These are phyloP conservation scores for Fusarium bactridioides DNA, from an alignment of 2,329 filamentous ascomycete species.

Conservation along the genomic window DNA sequence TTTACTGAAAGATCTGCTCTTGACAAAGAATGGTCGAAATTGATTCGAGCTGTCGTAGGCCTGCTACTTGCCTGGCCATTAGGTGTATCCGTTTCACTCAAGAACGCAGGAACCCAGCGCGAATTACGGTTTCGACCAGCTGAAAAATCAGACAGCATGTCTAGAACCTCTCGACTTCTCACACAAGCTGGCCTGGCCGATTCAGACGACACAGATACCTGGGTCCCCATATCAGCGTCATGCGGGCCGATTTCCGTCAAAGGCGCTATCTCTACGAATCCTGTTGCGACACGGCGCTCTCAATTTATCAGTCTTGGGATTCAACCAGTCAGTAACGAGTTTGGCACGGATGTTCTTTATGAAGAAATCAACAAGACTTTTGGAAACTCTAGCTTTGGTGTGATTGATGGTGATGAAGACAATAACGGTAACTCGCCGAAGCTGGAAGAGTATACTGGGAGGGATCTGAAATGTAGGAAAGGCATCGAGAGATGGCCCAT, in stretches of 20 bases:
- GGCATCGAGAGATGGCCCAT: slow-evolving; percentile 85
- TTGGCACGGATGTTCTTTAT: slow-evolving; percentile 72
- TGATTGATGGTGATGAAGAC: slow-evolving; percentile 58
- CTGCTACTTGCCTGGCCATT: slow-evolving; percentile 75
- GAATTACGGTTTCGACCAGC: slow-evolving; percentile 49
- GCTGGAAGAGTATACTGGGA: slow-evolving; percentile 56
- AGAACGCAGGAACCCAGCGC: slow-evolving; percentile 55
- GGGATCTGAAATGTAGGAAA: slow-evolving; percentile 61
- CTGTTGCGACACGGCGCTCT: slow-evolving; percentile 73
- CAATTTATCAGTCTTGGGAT: slow-evolving; percentile 88
- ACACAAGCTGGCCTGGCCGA: slow-evolving; percentile 71
- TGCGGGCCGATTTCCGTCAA: slow-evolving; percentile 67
- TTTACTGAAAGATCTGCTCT: slow-evolving; percentile 60
- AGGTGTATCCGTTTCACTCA: slow-evolving; percentile 64
- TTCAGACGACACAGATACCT: slow-evolving; percentile 61
- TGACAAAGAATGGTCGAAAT: slow-evolving; percentile 69
- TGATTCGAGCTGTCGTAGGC: slow-evolving; percentile 67
- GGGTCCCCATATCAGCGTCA: slow-evolving; percentile 76
- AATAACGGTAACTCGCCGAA: slow-evolving; percentile 46
- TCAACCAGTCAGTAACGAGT: slow-evolving; percentile 65
- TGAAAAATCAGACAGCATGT: slow-evolving; percentile 27
- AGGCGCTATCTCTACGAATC: slow-evolving; percentile 75
- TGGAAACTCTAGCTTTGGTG: slow-evolving; percentile 77
- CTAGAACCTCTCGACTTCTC: slow-evolving; percentile 59
- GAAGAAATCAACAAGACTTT: slow-evolving; percentile 83